phyloP scores from a whole-genome alignment of 306 rosid genomes.

The Quercus alba region DNA sequence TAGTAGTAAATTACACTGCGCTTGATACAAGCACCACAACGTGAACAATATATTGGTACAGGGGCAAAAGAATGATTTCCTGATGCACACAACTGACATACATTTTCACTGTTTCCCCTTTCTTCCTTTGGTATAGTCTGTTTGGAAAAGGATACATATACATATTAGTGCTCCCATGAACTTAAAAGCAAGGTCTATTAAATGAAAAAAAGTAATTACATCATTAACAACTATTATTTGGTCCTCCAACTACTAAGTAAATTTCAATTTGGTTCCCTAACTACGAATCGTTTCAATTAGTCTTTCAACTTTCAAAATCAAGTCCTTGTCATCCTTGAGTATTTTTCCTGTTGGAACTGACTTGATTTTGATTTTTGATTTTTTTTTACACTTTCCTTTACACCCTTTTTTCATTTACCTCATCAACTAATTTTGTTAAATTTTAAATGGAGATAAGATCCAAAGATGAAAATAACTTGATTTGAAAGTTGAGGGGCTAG shows the following conservation, averaged over 20 bases:
- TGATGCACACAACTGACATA: constrained; percentile 48
- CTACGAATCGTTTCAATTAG: too few relatives aligned
- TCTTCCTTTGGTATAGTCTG: constrained; percentile 32
- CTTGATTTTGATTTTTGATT: too few relatives aligned
- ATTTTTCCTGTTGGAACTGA: too few relatives aligned
- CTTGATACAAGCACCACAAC: constrained; percentile 37
- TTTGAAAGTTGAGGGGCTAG: too few relatives aligned
- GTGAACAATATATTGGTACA: constrained; percentile 35
- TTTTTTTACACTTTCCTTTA: too few relatives aligned
- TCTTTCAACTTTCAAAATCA: background rate
- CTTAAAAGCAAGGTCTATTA: background rate
- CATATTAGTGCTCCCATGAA: constrained; percentile 3
- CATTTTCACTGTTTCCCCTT: constrained; percentile 14
- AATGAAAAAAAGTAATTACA: background rate
- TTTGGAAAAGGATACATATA: constrained; percentile 15
- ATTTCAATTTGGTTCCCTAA: too few relatives aligned
- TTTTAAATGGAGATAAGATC: too few relatives aligned
- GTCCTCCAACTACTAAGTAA: too few relatives aligned
- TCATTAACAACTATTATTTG: background rate
- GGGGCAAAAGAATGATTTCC: constrained; percentile 31
- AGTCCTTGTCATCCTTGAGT: background rate
- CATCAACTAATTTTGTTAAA: too few relatives aligned
- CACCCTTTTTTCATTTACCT: too few relatives aligned
- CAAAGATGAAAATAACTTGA: too few relatives aligned
- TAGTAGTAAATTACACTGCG: constrained; percentile 27